Evolutionary conservation across 495 filamentous ascomycete species (phyloP).

Genomic region (Pseudotulostoma volvatum): DNA sequence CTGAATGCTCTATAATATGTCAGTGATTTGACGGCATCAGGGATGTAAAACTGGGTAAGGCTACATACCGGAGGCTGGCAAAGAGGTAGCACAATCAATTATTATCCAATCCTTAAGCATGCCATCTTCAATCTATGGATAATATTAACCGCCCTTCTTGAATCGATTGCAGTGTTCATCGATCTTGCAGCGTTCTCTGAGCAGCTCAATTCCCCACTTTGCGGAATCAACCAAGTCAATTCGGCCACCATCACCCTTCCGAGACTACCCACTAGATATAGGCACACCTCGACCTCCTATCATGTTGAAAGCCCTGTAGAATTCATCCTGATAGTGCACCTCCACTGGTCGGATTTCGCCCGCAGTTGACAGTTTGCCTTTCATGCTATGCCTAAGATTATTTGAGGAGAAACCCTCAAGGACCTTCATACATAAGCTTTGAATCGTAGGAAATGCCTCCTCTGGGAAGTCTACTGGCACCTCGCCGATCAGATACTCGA

Average conservation of each 20-base stretch:
- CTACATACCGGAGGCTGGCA: slow-evolving; percentile 3
- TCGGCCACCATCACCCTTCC: slow-evolving; percentile 5
- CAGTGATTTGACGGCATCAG: slow-evolving; percentile 3
- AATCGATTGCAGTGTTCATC: slow-evolving; percentile 7
- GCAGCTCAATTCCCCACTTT: slow-evolving; percentile 9
- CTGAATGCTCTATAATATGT: slow-evolving; percentile 4
- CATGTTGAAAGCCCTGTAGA: slow-evolving; percentile 7
- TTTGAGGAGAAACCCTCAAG: background rate
- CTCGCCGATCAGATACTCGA: slow-evolving; percentile 1
- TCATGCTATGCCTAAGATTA: background rate
- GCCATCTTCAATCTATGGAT: slow-evolving; percentile 5
- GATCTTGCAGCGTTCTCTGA: slow-evolving; percentile 9
- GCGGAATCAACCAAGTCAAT: slow-evolving; percentile 11
- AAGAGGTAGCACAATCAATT: slow-evolving; percentile 8
- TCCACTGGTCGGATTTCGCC: slow-evolving; percentile 6
- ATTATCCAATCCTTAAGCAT: slow-evolving; percentile 8
- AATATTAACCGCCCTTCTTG: slow-evolving; percentile 7
- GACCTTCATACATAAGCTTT: slow-evolving; percentile 1
- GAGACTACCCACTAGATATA: slow-evolving; percentile 10
- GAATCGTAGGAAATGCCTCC: slow-evolving; percentile 1
- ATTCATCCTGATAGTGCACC: slow-evolving; percentile 13
- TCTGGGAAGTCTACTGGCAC: background rate
- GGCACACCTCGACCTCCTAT: slow-evolving; percentile 10
- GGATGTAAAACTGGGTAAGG: slow-evolving; percentile 2
- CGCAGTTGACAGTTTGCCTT: slow-evolving; percentile 5